Conservation (phyloP, 2,329 filamentous ascomycete genomes). For the Colletotrichum higginsianum region DNA sequence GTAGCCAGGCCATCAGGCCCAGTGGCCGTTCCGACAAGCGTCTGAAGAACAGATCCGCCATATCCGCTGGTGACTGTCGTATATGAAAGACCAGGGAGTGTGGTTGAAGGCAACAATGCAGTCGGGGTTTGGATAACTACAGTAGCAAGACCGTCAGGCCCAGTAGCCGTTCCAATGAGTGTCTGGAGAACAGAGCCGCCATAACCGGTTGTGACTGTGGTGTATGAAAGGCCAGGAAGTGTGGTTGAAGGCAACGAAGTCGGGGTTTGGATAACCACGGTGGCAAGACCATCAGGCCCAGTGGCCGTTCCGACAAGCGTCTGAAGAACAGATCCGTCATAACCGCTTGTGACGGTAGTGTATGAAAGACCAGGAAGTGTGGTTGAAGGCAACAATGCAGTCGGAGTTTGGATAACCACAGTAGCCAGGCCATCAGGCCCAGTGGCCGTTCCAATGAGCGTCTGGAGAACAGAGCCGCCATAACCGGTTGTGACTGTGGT, state of each 20-base stretch:
- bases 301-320: conserved; percentile 1
- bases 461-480: conserved; percentile 1
- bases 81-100: conserved; percentile 11
- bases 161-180: conserved; percentile 3
- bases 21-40: too few species aligned
- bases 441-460: conserved; percentile 1
- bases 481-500: conserved; percentile 16
- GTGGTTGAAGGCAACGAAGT: too few species aligned
- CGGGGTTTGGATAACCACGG: conserved; percentile 20
- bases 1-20: too few species aligned
- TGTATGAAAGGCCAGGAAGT: neutral
- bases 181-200: conserved; percentile 1
- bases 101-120: neutral
- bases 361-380: neutral
- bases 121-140: conserved; percentile 24
- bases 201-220: conserved; percentile 17
- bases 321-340: neutral
- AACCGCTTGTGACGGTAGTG: conserved; percentile 15
- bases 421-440: conserved; percentile 30
- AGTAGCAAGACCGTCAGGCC: conserved; percentile 28
- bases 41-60: too few species aligned
- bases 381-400: neutral
- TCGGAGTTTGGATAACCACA: conserved; percentile 21
- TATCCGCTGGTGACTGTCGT: neutral
- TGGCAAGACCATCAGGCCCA: conserved; percentile 26